Percentiles rank a stretch among this genome's conserved stretches.
phyloP scores from a whole-genome alignment of 2,329 filamentous ascomycete genomes.

The Trichothecium roseum region DNA sequence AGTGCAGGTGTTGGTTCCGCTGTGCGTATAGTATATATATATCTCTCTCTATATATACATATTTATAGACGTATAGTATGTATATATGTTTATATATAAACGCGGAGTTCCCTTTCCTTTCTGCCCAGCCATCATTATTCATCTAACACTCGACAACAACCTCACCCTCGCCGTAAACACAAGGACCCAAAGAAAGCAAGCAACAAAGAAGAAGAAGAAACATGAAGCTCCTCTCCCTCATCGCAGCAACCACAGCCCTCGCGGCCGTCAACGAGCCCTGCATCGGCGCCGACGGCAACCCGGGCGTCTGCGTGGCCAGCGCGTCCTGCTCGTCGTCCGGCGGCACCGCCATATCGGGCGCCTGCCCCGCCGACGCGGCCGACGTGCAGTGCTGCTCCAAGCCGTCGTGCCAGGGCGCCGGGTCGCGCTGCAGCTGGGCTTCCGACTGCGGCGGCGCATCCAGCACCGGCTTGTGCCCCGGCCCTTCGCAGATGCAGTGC shows the following conservation, averaged over 20 bases:
- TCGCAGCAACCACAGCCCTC: slow-evolving; percentile 9
- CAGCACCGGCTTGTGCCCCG: slow-evolving; percentile 23
- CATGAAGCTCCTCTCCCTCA: slow-evolving; percentile 8
- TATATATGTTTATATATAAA: too few species aligned
- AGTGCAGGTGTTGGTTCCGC: too few species aligned
- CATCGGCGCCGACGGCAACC: slow-evolving; percentile 12
- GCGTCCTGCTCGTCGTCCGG: slow-evolving; percentile 22
- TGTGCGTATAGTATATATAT: too few species aligned
- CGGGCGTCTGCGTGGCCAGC: slow-evolving; percentile 27
- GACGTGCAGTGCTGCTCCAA: slow-evolving; percentile 33
- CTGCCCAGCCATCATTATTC: too few species aligned
- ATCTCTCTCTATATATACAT: too few species aligned
- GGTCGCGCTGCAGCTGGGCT: slow-evolving; percentile 26
- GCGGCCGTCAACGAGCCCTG: slow-evolving; percentile 21
- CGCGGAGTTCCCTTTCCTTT: too few species aligned
- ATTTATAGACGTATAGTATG: too few species aligned
- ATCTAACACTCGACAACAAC: too few species aligned
- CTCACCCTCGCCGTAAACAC: too few species aligned
- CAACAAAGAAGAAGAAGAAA: too few species aligned
- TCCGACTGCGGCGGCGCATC: slow-evolving; percentile 23
- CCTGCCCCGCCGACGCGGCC: slow-evolving; percentile 24
- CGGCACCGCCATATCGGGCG: slow-evolving; percentile 24
- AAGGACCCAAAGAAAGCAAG: too few species aligned
- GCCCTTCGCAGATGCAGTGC: slow-evolving; percentile 26
- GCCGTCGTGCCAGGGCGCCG: slow-evolving; percentile 18